These are phyloP conservation scores for Testicularia cyperi DNA, from an alignment of 1,284 basidiomycete species.

Conservation along the genomic window DNA sequence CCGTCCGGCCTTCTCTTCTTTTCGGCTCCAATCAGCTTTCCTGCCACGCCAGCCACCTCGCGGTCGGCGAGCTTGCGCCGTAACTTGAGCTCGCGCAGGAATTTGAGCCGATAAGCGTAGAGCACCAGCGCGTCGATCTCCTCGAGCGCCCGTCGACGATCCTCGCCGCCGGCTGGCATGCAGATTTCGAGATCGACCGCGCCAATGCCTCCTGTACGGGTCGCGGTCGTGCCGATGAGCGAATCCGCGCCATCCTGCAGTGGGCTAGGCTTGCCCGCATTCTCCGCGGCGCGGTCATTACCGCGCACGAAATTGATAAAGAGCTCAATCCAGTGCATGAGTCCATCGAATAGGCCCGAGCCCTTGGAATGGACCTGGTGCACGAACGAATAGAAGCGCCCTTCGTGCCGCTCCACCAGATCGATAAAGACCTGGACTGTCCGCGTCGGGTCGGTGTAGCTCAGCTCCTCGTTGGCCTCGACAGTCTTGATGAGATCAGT, in stretches of 20 bases:
- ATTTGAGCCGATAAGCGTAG: slow-evolving; percentile 55
- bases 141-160: slow-evolving; percentile 39
- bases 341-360: slow-evolving; percentile 84
- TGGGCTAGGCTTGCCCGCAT: slow-evolving; percentile 64
- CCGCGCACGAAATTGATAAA: slow-evolving; percentile 91
- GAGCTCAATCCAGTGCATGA: slow-evolving; percentile 96
- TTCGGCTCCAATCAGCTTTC: slow-evolving; percentile 24
- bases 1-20: slow-evolving; percentile 34
- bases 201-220: slow-evolving; percentile 42
- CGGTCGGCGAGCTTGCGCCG: slow-evolving; percentile 44
- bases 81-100: slow-evolving; percentile 54
- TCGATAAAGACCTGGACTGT: slow-evolving; percentile 94
- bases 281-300: slow-evolving; percentile 67
- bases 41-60: slow-evolving; percentile 45
- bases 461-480: slow-evolving; percentile 81
- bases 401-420: slow-evolving; percentile 89
- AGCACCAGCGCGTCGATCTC: slow-evolving; percentile 56
- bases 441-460: slow-evolving; percentile 77
- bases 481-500: slow-evolving; percentile 95
- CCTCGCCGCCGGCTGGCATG: slow-evolving; percentile 47
- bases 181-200: slow-evolving; percentile 53
- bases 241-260: too few species aligned
- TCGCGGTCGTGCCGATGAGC: too few species aligned
- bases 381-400: slow-evolving; percentile 92
- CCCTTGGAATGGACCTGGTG: slow-evolving; percentile 99